Percentiles rank a stretch among this genome's conserved stretches.
Evolutionary conservation across 352 stramenopile species (phyloP).

Genomic region (Globisporangium takayamanum): DNA sequence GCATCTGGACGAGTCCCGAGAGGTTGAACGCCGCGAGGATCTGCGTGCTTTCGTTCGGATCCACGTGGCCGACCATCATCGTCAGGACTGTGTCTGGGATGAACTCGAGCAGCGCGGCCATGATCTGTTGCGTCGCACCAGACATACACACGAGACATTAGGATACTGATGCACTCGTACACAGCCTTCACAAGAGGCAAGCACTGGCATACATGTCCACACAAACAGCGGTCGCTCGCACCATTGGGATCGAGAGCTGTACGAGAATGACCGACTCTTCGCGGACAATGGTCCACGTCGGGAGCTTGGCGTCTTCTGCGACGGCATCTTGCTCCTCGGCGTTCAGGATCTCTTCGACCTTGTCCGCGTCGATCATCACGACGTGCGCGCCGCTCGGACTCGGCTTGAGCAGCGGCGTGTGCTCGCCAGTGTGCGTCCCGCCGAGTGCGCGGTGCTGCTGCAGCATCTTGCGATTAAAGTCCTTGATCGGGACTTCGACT

Average conservation of each 20-base stretch:
- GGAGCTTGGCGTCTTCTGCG: constrained; percentile 16
- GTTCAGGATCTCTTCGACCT: constrained; percentile 20
- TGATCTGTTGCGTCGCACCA: constrained; percentile 11
- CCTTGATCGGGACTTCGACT: no score
- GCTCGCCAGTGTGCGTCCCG: constrained; percentile 14
- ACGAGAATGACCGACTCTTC: constrained; percentile 15
- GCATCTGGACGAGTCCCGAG: constrained; percentile 12
- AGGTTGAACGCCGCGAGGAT: constrained; percentile 24
- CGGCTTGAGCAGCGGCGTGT: constrained; percentile 20
- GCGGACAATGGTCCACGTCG: constrained; percentile 12
- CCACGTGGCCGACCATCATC: constrained; percentile 34
- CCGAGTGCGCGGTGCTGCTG: constrained; percentile 3
- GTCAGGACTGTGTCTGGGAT: constrained; percentile 26
- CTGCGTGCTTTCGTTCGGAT: constrained; percentile 24
- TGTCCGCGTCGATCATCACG: constrained; percentile 4
- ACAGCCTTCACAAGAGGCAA: no score
- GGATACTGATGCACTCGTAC: no score
- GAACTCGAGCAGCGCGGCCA: constrained; percentile 30
- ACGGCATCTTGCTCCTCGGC: constrained; percentile 20
- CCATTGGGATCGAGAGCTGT: constrained; percentile 13
- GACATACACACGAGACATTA: not conserved
- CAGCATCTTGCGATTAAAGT: not conserved
- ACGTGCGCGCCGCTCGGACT: not conserved
- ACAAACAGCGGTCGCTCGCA: not conserved
- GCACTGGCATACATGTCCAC: not conserved